Evolutionary conservation across 2,329 filamentous ascomycete species (phyloP).

Genomic region (Pseudogymnoascus pannorum): DNA sequence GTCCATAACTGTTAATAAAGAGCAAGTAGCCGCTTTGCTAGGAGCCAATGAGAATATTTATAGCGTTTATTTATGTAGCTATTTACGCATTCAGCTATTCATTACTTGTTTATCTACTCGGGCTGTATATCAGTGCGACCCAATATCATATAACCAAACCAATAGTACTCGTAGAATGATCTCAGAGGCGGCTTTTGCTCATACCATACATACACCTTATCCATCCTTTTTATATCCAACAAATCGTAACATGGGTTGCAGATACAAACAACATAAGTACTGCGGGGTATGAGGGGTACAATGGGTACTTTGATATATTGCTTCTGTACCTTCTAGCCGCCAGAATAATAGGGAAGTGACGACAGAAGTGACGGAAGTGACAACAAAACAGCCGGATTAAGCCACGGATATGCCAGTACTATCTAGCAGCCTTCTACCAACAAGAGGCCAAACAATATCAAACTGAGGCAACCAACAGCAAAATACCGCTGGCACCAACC

Average conservation of each 20-base stretch:
- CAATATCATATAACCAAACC: background rate
- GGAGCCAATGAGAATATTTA: background rate
- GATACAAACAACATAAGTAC: background rate
- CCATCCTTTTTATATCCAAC: background rate
- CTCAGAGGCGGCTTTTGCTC: background rate
- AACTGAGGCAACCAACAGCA: background rate
- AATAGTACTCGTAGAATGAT: background rate
- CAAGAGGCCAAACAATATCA: background rate
- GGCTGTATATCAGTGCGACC: background rate
- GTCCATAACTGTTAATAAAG: background rate
- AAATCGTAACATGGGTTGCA: background rate
- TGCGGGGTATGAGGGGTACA: background rate
- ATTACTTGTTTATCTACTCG: background rate
- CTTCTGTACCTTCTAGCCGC: background rate
- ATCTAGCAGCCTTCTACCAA: background rate
- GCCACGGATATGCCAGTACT: background rate
- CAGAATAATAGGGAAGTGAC: background rate
- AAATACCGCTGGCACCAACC: background rate
- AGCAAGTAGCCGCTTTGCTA: background rate
- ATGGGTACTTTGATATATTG: background rate
- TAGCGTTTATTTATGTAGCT: background rate
- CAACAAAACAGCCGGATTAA: background rate
- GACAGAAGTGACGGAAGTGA: background rate
- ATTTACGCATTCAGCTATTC: background rate
- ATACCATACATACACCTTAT: background rate